Percentiles rank a stretch among this genome's conserved stretches.
Evolutionary conservation across 306 rosid genomes (phyloP).

Genomic region (Sicyos edulis): DNA sequence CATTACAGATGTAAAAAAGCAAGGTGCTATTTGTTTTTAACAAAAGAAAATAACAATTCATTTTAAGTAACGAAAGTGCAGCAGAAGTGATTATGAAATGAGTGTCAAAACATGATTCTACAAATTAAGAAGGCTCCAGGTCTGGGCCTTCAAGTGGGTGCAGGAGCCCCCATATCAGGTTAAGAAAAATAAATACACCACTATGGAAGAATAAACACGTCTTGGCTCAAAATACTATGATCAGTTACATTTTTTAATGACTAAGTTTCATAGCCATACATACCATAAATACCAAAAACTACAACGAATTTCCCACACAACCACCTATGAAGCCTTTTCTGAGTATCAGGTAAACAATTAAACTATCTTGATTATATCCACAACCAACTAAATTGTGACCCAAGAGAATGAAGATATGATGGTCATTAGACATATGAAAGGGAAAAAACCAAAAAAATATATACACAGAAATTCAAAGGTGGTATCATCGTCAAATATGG

Average conservation of each 20-base stretch:
- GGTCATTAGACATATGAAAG: background rate
- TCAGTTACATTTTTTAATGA: background rate
- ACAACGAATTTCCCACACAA: background rate
- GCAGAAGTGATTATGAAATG: background rate
- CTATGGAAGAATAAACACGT: background rate
- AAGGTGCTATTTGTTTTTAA: background rate
- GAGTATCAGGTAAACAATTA: background rate
- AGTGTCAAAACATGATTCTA: background rate
- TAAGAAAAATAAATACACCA: background rate
- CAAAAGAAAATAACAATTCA: background rate
- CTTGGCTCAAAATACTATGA: background rate
- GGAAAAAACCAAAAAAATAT: background rate
- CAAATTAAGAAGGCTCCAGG: background rate
- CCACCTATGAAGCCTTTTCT: background rate
- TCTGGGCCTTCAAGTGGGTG: background rate
- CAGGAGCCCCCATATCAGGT: background rate
- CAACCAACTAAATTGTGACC: background rate
- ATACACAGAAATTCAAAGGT: background rate
- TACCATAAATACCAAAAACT: background rate
- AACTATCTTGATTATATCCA: background rate
- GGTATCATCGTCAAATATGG: background rate
- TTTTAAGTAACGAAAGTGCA: background rate
- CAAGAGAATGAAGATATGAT: conserved; percentile 7
- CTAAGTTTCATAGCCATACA: conserved; percentile 2
- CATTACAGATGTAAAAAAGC: background rate